Base-by-base conservation (phyloP, 768 basidiomycete genomes). In the Crepidotus variabilis region DNA sequence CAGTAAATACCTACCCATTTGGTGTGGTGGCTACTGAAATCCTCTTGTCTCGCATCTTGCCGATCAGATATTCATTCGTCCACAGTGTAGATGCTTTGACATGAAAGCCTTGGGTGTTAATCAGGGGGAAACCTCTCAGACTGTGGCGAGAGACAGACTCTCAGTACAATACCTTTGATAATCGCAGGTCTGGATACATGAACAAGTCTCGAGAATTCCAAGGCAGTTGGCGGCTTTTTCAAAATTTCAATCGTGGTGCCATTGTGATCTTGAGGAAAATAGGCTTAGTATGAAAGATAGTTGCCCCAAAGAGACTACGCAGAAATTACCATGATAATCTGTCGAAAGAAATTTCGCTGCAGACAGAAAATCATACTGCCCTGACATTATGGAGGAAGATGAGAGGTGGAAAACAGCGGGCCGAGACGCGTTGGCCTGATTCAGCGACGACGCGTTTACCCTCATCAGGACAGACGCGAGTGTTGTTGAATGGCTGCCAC, bases 11-110 rank as follows among this genome's bases (percentile, higher is more conserved):
- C 22, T 28, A 92, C 93, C 92, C 93, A 59, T 92, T 83, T 0
- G 92, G 90, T 5, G 93, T 94, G 43, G 88, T 78, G 1, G 92
- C 90, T 28, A 95, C 83, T 6, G 88, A 87, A 36, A 94, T 78
- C 32, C 60, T 52, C 23, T 68, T 69, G 3, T 80, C 70, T 2
- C 78, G 83, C 79, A 90, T 84, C 50, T 66, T 67, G n/a, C 74
- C 61, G 11, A 71, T 64, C 11, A 94, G 78, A 65, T 88, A 87
- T 49, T 81, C 73, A 65, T 86, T 74, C 10, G 82, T 76, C 94
- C 93, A 96, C 45, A 75, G 75, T 11, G 72, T 66, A 43, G 72
- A 65, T 32, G 79, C 78, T n/a, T 78, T 76, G 48, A 81, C 64
- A 10, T 75, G 55, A 60, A 82, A 70, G 18, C 80, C 86, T 88